A percentile compares a stretch with the other conserved stretches of the same genome.
phyloP scores from a whole-genome alignment of 257 asterid species.

The Solanum chiquidenum region DNA sequence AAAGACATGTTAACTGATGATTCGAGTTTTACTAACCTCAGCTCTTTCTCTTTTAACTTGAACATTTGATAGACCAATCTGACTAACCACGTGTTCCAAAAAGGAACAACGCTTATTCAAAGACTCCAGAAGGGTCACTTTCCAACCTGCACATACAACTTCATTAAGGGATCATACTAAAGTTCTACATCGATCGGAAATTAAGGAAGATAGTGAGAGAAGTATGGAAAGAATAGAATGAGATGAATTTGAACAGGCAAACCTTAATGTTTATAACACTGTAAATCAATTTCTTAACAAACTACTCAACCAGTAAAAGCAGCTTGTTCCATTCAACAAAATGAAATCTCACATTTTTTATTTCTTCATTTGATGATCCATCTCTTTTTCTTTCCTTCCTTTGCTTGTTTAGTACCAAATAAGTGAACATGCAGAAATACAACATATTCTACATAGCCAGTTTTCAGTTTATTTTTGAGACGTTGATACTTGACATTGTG shows the following conservation, averaged over 20 bases:
- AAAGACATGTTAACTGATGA: not conserved
- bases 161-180: not conserved
- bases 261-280: not conserved
- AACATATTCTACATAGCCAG: not conserved
- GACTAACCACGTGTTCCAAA: constrained; percentile 63
- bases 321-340: not conserved
- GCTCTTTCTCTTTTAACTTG: constrained; percentile 65
- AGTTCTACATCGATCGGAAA: too few relatives aligned
- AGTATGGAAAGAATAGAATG: not conserved
- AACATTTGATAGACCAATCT: constrained; percentile 61
- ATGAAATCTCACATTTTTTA: not conserved
- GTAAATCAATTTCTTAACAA: not conserved
- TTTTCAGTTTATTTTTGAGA: not conserved
- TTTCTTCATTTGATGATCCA: not conserved
- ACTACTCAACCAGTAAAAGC: not conserved
- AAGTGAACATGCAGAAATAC: not conserved
- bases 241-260: not conserved
- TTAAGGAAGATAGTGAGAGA: not conserved
- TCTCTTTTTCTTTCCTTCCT: not conserved
- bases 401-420: not conserved
- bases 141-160: constrained; percentile 54
- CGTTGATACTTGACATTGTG: not conserved
- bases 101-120: constrained; percentile 78
- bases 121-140: constrained; percentile 75
- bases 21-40: constrained; percentile 38